Evolutionary conservation across 768 basidiomycete species (phyloP).

Genomic region (Termitomyces sp.): DNA sequence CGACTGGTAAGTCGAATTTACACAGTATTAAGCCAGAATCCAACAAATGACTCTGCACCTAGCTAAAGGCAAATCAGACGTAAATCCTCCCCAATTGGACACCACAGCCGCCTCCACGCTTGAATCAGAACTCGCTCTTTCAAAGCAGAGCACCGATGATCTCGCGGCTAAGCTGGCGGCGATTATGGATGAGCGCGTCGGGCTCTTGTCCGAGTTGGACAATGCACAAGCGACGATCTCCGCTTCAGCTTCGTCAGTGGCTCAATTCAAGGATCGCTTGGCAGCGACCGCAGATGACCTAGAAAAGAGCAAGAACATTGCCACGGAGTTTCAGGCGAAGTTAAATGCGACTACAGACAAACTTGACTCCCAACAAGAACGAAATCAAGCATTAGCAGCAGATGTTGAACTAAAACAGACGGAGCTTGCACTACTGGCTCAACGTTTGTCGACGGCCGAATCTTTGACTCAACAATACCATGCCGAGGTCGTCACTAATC

Average conservation of each 20-base stretch:
- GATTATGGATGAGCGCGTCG: slow-evolving; percentile 12
- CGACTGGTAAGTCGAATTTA: not conserved
- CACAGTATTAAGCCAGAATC: slow-evolving; percentile 1
- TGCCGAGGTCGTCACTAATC: slow-evolving; percentile 6
- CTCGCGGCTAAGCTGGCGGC: slow-evolving; percentile 14
- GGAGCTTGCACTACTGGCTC: slow-evolving; percentile 14
- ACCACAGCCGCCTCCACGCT: slow-evolving; percentile 2
- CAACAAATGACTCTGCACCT: slow-evolving; percentile 5
- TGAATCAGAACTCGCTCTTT: slow-evolving; percentile 11
- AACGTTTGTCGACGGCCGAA: slow-evolving; percentile 12
- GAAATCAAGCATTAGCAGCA: slow-evolving; percentile 10
- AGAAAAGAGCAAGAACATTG: slow-evolving; percentile 2
- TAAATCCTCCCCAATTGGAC: not conserved
- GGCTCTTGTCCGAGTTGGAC: slow-evolving; percentile 10
- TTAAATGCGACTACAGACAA: slow-evolving; percentile 8
- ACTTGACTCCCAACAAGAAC: slow-evolving; percentile 13
- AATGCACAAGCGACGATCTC: slow-evolving; percentile 12
- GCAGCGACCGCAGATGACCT: slow-evolving; percentile 5
- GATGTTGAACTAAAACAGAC: slow-evolving; percentile 8
- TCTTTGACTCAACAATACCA: slow-evolving; percentile 13
- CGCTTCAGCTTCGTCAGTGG: slow-evolving; percentile 4
- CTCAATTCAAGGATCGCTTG: slow-evolving; percentile 11
- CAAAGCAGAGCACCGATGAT: slow-evolving; percentile 15
- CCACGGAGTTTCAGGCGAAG: slow-evolving; percentile 12
- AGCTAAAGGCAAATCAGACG: not conserved